Conservation (phyloP, 1,284 basidiomycete species). For the Golubevia sp. region DNA sequence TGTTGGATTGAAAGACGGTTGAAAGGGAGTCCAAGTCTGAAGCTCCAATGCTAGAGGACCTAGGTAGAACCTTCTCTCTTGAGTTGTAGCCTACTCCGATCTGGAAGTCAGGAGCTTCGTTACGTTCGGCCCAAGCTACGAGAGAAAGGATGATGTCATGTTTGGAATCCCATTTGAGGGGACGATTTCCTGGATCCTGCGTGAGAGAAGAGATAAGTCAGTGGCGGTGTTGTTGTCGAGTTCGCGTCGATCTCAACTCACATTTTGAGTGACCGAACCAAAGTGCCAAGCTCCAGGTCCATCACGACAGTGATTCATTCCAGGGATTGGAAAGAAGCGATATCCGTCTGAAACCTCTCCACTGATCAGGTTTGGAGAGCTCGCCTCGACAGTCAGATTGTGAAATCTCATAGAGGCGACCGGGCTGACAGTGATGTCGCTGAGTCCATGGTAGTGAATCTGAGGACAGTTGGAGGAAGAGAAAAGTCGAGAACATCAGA, state of each 20-base stretch:
- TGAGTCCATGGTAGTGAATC: conserved; percentile 34
- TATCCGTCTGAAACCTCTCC: conserved; percentile 14
- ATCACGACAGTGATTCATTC: conserved; percentile 26
- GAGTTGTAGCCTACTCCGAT: conserved; percentile 14
- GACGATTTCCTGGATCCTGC: conserved; percentile 12
- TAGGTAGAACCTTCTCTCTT: conserved; percentile 1
- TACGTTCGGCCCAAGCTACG: conserved; percentile 16
- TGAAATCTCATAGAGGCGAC: conserved; percentile 15
- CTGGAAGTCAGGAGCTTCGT: not conserved
- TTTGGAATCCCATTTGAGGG: conserved; percentile 11
- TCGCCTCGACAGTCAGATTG: conserved; percentile 4
- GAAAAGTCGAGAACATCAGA: no score
- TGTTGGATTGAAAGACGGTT: conserved; percentile 3
- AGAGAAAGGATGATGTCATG: conserved; percentile 18
- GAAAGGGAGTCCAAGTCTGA: not conserved
- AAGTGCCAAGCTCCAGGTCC: conserved; percentile 16
- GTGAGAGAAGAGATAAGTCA: not conserved
- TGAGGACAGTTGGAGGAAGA: no score
- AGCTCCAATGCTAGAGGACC: not conserved
- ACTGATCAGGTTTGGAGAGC: conserved; percentile 1
- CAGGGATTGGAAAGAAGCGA: conserved; percentile 27
- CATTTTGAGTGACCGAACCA: conserved; percentile 14
- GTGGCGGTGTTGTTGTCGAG: not conserved
- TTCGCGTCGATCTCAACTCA: not conserved
- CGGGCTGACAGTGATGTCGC: conserved; percentile 17